Percentiles rank a stretch among this genome's conserved stretches.
Conservation (phyloP, 148 eudicot genomes). For the Fagopyrum esculentum region DNA sequence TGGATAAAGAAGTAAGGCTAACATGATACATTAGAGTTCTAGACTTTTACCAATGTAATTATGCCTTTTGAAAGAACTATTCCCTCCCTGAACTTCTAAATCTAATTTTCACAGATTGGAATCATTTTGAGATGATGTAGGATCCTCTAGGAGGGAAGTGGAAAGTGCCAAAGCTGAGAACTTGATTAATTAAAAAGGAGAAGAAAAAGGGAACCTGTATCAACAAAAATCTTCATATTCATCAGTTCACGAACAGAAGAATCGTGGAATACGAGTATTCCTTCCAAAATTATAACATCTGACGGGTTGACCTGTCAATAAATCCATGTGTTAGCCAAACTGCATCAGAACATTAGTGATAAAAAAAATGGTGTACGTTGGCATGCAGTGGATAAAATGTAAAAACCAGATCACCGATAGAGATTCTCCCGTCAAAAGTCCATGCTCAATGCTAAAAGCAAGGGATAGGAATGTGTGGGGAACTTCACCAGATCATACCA, state of each 20-base stretch:
- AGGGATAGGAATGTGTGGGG: background rate
- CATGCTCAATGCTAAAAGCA: background rate
- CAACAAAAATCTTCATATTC: constrained; percentile 99
- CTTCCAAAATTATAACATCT: constrained; percentile 94
- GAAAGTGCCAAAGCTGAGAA: background rate
- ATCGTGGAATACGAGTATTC: constrained; percentile 92
- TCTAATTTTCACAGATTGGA: background rate
- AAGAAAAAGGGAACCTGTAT: constrained; percentile 74
- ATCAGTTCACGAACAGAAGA: constrained; percentile 71
- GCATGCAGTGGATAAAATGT: background rate
- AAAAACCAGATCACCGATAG: background rate
- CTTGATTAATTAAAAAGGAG: background rate
- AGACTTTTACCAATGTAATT: background rate
- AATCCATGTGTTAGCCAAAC: background rate
- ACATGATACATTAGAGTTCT: background rate
- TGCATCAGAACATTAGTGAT: background rate
- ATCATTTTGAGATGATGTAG: background rate
- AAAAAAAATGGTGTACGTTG: background rate
- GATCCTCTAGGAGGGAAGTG: background rate
- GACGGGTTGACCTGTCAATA: constrained; percentile 88
- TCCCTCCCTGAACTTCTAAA: background rate
- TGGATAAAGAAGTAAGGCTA: background rate
- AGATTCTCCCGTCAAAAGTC: background rate
- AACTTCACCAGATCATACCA: background rate
- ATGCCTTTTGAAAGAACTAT: background rate